Conservation (phyloP, 371 early-diverging fungal species). For the Dichotomocladium elegans region DNA sequence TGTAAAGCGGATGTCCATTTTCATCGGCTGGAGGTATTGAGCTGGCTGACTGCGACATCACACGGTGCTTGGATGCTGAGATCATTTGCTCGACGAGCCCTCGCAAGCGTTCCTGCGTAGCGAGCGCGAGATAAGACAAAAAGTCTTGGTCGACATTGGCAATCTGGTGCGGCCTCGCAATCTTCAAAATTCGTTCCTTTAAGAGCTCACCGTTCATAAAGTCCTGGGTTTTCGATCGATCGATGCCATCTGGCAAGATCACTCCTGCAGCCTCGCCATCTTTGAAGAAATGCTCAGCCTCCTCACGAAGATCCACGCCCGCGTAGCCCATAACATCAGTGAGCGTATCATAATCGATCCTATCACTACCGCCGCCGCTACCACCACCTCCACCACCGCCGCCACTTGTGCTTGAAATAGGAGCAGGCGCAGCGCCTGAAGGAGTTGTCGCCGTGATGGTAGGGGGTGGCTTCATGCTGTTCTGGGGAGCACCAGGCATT, state of each 20-base stretch:
- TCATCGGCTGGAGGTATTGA: conserved; percentile 54
- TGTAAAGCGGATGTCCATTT: conserved; percentile 61
- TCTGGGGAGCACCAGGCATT: conserved; percentile 9
- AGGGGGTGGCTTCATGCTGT: background rate
- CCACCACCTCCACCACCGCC: background rate
- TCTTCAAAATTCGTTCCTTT: conserved; percentile 28
- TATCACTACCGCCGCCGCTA: conserved; percentile 12
- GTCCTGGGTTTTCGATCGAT: conserved; percentile 44
- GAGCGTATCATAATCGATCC: conserved; percentile 59
- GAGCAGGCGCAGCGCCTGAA: conserved; percentile 6
- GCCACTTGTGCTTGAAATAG: conserved; percentile 13
- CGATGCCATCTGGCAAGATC: conserved; percentile 21
- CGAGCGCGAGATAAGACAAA: conserved; percentile 64
- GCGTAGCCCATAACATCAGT: conserved; percentile 86
- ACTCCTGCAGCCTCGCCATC: conserved; percentile 27
- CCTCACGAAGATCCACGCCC: conserved; percentile 77
- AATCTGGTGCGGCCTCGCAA: conserved; percentile 36
- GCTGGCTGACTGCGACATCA: conserved; percentile 56
- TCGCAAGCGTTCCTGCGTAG: conserved; percentile 66
- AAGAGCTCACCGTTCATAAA: conserved; percentile 51
- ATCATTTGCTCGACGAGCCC: conserved; percentile 66
- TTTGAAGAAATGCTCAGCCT: conserved; percentile 50
- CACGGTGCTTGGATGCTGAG: conserved; percentile 63
- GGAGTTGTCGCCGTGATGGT: background rate
- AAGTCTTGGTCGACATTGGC: conserved; percentile 58